Evolutionary conservation across 192 early-diverging fungal species (phyloP).

Genomic region (Polychytrium aggregatum): DNA sequence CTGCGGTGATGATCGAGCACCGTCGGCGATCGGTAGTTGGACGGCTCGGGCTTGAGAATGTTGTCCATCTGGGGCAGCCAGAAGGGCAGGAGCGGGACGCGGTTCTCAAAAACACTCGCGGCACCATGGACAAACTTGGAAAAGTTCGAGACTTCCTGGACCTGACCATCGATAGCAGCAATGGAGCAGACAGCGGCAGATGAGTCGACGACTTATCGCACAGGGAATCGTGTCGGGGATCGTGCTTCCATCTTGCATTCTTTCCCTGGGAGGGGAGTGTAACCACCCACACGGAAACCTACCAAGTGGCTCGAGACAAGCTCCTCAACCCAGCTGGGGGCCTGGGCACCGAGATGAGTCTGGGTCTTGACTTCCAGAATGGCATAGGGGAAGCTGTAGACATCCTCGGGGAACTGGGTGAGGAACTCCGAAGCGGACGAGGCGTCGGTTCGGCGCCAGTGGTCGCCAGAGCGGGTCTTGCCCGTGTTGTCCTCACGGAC

Average conservation of each 20-base stretch:
- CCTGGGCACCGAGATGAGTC: slow-evolving; percentile 79
- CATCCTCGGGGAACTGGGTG: slow-evolving; percentile 69
- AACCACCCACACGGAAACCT: too few species aligned
- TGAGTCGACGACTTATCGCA: neutral
- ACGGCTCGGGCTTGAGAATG: slow-evolving; percentile 65
- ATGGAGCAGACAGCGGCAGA: neutral
- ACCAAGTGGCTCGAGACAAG: slow-evolving; percentile 78
- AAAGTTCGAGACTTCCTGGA: slow-evolving; percentile 93
- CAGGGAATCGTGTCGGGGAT: neutral
- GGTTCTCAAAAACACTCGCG: slow-evolving; percentile 60
- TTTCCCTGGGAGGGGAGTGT: too few species aligned
- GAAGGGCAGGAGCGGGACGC: slow-evolving; percentile 77
- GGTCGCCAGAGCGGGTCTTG: slow-evolving; percentile 55
- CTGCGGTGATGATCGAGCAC: too few species aligned
- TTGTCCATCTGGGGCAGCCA: slow-evolving; percentile 94
- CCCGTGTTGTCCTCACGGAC: slow-evolving; percentile 87
- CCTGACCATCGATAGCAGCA: too few species aligned
- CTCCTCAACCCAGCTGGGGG: slow-evolving; percentile 88
- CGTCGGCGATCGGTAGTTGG: too few species aligned
- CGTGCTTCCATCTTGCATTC: neutral
- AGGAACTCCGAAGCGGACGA: slow-evolving; percentile 68
- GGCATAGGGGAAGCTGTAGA: slow-evolving; percentile 87
- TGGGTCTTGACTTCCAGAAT: slow-evolving; percentile 96
- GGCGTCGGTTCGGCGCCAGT: slow-evolving; percentile 89
- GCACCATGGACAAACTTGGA: slow-evolving; percentile 96